Base-by-base conservation (phyloP, 352 stramenopile genomes). In the Phytophthora nicotianae region DNA sequence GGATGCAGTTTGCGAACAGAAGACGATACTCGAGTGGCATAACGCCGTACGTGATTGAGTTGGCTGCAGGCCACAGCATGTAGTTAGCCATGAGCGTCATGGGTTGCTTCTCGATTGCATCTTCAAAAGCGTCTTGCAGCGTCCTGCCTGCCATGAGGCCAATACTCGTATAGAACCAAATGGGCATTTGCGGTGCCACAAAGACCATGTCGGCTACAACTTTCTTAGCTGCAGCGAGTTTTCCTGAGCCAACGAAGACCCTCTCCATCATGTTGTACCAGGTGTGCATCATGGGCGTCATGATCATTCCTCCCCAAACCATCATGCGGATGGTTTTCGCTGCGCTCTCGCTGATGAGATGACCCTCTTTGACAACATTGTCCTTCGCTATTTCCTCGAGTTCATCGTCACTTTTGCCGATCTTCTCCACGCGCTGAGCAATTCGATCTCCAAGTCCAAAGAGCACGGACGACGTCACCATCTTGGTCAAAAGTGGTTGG, bases 261-360 rank as follows among this genome's bases (percentile, higher is more conserved):
- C 60, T 63, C 16, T 97, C 88, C 4, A 96, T 61, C 7, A 92
- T 62, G 27, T 87, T 76, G 58, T 95, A 94, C 63, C 95, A 97
- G 58, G 82, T 91, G 68, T 97, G 86, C 51, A 83, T 88, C 40
- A 77, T 74, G 1, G 88, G 88, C 16, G 86, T 85, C 65, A 96
- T 87, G 19, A 97, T 50, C 8, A 88, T 68, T 21, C 94, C 76
- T n/a, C 88, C 88, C 65, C 95, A 96, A 46, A 95, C 64, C 41
- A 91, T 76, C 75, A 96, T 96, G 4, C 90, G 74, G 19, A 79
- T 38, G 5, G 85, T 87, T 50, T 87, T 72, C 17, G 55, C 61
- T 50, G 57, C 62, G 11, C 55, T 66, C 32, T 24, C 35, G 19
- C 49, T 65, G 19, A 72, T 40, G 9, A 75, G 33, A 9, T 33